Evolutionary conservation across 1,284 basidiomycete species (phyloP).

Genomic region (Erythrobasidium hasegawianum): DNA sequence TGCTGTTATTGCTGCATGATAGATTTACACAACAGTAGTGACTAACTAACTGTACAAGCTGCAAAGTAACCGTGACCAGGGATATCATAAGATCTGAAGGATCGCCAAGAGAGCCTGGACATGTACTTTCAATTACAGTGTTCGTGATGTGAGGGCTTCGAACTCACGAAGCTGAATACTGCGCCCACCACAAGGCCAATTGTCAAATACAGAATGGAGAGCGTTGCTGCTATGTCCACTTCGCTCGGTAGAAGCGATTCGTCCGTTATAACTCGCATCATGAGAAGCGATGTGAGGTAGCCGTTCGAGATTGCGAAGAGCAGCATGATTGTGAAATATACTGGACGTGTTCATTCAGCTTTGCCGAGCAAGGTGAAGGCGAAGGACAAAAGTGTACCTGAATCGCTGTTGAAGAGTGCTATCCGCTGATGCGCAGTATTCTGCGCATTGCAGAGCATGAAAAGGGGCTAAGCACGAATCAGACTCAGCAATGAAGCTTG

Average conservation of each 20-base stretch:
- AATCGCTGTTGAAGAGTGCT: constrained; percentile 42
- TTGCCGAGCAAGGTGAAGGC: not conserved
- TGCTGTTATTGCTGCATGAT: too few species aligned
- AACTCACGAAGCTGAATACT: constrained; percentile 18
- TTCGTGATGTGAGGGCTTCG: not conserved
- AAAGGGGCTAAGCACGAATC: constrained; percentile 39
- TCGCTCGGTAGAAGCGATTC: constrained; percentile 43
- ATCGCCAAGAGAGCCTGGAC: too few species aligned
- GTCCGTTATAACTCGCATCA: constrained; percentile 44
- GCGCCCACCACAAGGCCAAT: constrained; percentile 20
- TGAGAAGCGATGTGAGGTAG: constrained; percentile 44
- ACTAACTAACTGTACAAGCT: too few species aligned
- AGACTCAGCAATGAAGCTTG: not conserved
- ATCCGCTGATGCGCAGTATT: constrained; percentile 31
- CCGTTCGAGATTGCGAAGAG: constrained; percentile 45
- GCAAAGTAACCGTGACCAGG: too few species aligned
- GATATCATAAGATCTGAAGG: too few species aligned
- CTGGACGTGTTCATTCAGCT: constrained; percentile 20
- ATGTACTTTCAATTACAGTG: not conserved
- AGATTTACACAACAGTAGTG: too few species aligned
- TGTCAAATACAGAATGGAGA: constrained; percentile 31
- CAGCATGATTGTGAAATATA: constrained; percentile 43
- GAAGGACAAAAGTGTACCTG: constrained; percentile 35
- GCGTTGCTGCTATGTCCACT: constrained; percentile 40
- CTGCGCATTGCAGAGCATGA: constrained; percentile 44